These are phyloP conservation scores for Nothomitra cinnamomea DNA, from an alignment of 2,329 filamentous ascomycete species.

Conservation along the genomic window DNA sequence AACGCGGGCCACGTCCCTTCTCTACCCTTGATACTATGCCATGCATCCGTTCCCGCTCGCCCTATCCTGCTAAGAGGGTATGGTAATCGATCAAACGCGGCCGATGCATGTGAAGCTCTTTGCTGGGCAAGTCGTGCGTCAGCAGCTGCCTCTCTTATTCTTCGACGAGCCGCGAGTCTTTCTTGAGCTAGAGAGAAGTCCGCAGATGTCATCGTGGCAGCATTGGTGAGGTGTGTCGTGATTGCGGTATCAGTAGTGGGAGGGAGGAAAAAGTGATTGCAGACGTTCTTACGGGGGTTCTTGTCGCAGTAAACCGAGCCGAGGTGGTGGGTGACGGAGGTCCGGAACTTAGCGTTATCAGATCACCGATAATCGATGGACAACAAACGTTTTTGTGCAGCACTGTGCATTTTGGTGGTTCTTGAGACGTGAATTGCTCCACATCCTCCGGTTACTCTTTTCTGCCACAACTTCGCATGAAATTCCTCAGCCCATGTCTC, in stretches of 20 bases:
- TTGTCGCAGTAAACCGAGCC: not conserved
- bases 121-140: slow-evolving; percentile 37
- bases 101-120: slow-evolving; percentile 25
- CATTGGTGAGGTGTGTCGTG: not conserved
- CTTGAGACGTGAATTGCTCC: not conserved
- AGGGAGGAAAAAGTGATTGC: not conserved
- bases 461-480: too few relatives aligned
- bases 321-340: not conserved
- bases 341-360: not conserved
- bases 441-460: too few relatives aligned
- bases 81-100: slow-evolving; percentile 23
- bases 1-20: slow-evolving; percentile 74
- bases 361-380: not conserved
- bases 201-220: slow-evolving; percentile 31
- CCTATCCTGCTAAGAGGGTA: slow-evolving; percentile 43
- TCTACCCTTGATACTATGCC: slow-evolving; percentile 55
- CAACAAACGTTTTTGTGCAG: not conserved
- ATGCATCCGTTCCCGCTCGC: slow-evolving; percentile 33
- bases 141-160: slow-evolving; percentile 51
- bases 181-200: slow-evolving; percentile 82
- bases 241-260: too few relatives aligned
- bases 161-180: slow-evolving; percentile 66
- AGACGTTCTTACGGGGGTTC: not conserved
- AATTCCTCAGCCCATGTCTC: too few relatives aligned
- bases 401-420: not conserved